Base-by-base conservation (phyloP, 2,329 filamentous ascomycete genomes). In the Aspergillus vadensis region DNA sequence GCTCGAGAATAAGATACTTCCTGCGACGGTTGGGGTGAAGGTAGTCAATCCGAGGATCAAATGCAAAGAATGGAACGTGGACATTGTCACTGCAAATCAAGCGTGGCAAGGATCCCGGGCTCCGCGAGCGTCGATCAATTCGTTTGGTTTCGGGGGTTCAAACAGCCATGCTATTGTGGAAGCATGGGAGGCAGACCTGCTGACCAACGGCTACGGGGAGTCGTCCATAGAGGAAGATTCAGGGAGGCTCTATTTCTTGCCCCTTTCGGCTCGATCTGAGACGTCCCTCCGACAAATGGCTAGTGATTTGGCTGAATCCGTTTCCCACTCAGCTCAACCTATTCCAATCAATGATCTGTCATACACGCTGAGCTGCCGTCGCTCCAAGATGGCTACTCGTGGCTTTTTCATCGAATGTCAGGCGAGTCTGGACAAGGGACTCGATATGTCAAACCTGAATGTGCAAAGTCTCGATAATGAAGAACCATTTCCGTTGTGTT, bases 101-200 rank as follows among this genome's bases (percentile, higher is more conserved):
- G 30, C 63, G 58, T 76, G 67, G 70, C 67, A 73, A 4, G 4
- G 38, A 1, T 36, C 57, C 57, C 14, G 68, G 63, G 39, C 57
- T 0, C 68, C 67, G 5, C 66, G 78, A 32, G 79, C 79, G 2
- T 78, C 78, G 39, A 73, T 84, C 0, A 82, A 81, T 58, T 76
- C 77, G 15, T 83, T 83, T 61, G 80, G 75, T 0, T 75, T 73
- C 52, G 76, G 75, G 23, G 76, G 76, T 5, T 71, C 74, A 1
- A 78, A 78, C 58, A 73, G 70, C 0, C 73, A 77, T 58, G 69
- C 66, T 0, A 76, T 82, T 30, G 52, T 82, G 25, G 79, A 82
- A 55, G 57, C 58, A 59, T 61, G 21, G 14, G 5, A 12, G 10
- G 3, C 9, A 30, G 27, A 5, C 9, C 23, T 17, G 6, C 0